Percentiles rank a stretch among this genome's conserved stretches.
These are phyloP conservation scores for Rhynchospora tenuis DNA, from an alignment of 176 grass and related monocot species.

Conservation along the genomic window DNA sequence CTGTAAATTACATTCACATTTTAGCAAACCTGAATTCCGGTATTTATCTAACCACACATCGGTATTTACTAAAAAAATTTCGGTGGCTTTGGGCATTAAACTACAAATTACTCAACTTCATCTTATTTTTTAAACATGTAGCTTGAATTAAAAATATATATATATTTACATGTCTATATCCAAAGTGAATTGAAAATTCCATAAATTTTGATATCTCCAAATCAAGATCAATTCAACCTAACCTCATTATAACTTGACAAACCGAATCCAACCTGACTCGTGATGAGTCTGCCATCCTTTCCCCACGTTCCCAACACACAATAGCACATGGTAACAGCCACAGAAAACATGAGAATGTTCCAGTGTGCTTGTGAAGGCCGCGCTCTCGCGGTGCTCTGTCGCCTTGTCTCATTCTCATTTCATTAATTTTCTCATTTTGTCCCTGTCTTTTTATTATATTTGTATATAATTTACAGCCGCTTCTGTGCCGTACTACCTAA, in stretches of 20 bases:
- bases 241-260: too few relatives aligned
- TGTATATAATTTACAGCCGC: background rate
- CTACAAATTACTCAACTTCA: background rate
- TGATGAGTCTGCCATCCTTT: background rate
- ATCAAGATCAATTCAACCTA: too few relatives aligned
- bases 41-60: background rate
- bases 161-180: background rate
- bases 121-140: background rate
- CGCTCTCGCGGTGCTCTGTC: background rate
- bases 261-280: background rate
- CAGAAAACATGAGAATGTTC: background rate
- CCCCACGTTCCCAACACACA: too few relatives aligned
- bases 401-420: background rate
- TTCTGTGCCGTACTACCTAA: constrained; percentile 3
- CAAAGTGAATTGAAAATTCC: background rate
- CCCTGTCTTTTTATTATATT: background rate
- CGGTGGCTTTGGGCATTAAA: background rate
- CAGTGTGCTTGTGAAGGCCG: background rate
- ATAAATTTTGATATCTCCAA: background rate
- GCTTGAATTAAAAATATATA: too few relatives aligned
- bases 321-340: background rate
- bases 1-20: background rate
- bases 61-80: background rate
- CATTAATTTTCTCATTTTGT: background rate
- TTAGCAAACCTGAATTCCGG: background rate